Base-by-base conservation (phyloP, 495 filamentous ascomycete species). In the Tetracladium setigerum region DNA sequence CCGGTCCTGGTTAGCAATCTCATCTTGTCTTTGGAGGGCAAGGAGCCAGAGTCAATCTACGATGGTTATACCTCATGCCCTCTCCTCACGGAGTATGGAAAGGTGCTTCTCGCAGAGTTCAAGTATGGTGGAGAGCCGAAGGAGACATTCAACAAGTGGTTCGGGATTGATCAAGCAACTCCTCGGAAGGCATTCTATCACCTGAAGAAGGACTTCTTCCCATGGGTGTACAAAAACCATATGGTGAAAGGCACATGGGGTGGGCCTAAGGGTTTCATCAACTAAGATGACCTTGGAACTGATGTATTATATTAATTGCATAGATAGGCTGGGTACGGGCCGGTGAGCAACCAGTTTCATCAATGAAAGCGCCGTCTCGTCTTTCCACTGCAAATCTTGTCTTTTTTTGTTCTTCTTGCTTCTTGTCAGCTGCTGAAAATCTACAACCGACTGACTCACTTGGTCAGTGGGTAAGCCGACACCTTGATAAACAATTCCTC, bases 181-280 rank as follows among this genome's bases (percentile, higher is more conserved):
- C 80, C 82, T 0, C 67, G 73, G 5, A 63, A 72, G 8, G 53
- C 69, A 9, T 86, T 78, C 60, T 86, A 81, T 41, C 64, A 83
- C 45, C 46, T 86, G 41, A 86, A 86, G 71, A 86, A 83, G 67
- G 72, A 83, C 55, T 80, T 86, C 54, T 86, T 86, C 69, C 79
- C 79, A 0, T 81, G 77, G 78, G 79, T 82, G 38, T 82, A 81
- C 55, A 68, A 65, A 14, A 65, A 73, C 12, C 68, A 64, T 8
- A 76, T 80, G 75, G 68, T 81, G 10, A 79, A 77, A 60, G 78
- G 78, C 3, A 73, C 66, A n/a, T 82, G 78, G 78, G 76, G 66
- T 16, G 78, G 78, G 22, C 73, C 77, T 7, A 77, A 77, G 59
- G 78, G 78, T 4, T 80, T 11, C 3, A 50, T 49, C 46, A 41